phyloP scores from a whole-genome alignment of 106 monocot genomes.

The Platanthera zijinensis region DNA sequence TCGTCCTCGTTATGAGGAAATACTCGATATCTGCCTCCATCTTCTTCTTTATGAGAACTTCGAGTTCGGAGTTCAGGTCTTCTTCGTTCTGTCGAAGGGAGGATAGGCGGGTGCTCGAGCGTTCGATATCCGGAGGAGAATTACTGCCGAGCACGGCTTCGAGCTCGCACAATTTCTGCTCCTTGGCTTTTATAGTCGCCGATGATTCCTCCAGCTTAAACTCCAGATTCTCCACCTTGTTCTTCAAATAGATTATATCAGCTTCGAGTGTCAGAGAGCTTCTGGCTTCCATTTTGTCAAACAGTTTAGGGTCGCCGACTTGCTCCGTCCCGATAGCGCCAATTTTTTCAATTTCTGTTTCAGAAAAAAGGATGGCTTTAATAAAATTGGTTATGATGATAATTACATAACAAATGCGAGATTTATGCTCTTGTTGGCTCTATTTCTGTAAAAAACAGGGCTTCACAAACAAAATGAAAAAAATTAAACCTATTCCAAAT shows the following conservation, averaged over 20 bases:
- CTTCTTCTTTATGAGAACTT: conserved; percentile 33
- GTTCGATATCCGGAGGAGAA: background rate
- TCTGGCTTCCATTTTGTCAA: conserved; percentile 26
- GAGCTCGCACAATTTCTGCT: conserved; percentile 27
- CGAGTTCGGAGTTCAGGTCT: conserved; percentile 43
- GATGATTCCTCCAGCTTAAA: conserved; percentile 25
- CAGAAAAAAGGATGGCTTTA: background rate
- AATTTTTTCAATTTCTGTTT: conserved; percentile 40
- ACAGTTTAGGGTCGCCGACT: conserved; percentile 10
- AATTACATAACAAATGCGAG: background rate
- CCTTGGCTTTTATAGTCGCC: conserved; percentile 14
- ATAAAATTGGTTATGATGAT: background rate
- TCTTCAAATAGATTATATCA: conserved; percentile 12
- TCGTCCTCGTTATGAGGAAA: conserved; percentile 26
- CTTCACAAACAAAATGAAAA: too few relatives aligned
- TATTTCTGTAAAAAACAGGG: too few relatives aligned
- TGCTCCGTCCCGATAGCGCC: conserved; percentile 22
- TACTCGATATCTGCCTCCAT: conserved; percentile 52
- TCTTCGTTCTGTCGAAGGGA: conserved; percentile 5
- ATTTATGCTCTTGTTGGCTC: background rate
- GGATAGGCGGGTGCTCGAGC: background rate
- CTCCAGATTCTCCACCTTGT: conserved; percentile 20
- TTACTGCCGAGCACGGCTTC: conserved; percentile 13
- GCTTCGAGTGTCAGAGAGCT: conserved; percentile 16
- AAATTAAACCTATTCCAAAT: too few relatives aligned